Conservation (phyloP, 1,284 basidiomycete species). For the Cutaneotrichosporon sp. region DNA sequence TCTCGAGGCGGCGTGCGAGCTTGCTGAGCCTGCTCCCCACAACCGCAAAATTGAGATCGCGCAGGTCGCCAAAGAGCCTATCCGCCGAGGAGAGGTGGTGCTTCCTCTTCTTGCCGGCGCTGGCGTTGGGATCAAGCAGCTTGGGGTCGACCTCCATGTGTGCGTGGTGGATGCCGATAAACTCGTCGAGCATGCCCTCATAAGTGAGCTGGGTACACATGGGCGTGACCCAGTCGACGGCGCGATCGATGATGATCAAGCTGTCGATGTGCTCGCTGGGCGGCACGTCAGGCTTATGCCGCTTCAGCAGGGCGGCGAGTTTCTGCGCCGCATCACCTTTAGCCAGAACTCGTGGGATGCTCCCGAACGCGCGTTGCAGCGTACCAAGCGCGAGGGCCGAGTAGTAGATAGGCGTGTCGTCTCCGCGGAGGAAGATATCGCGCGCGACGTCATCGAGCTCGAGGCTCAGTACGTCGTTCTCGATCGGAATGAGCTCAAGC, state of each 20-base stretch:
- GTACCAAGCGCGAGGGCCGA: slow-evolving; percentile 82
- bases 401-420: slow-evolving; percentile 85
- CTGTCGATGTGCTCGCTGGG: slow-evolving; percentile 67
- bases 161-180: slow-evolving; percentile 84
- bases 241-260: slow-evolving; percentile 83
- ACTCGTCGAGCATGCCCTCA: slow-evolving; percentile 93
- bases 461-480: slow-evolving; percentile 83
- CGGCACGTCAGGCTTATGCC: slow-evolving; percentile 56
- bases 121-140: slow-evolving; percentile 62
- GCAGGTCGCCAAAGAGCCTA: slow-evolving; percentile 76
- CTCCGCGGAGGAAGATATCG: slow-evolving; percentile 88
- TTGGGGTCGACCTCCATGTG: slow-evolving; percentile 86
- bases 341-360: slow-evolving; percentile 86
- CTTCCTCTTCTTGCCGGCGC: slow-evolving; percentile 72
- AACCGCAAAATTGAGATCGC: slow-evolving; percentile 92
- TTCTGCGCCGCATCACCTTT: slow-evolving; percentile 91
- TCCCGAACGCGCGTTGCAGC: slow-evolving; percentile 81
- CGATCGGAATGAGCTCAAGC: slow-evolving; percentile 88
- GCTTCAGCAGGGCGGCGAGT: slow-evolving; percentile 69
- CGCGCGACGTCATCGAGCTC: slow-evolving; percentile 80
- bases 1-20: slow-evolving; percentile 79
- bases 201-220: slow-evolving; percentile 96
- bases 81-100: slow-evolving; percentile 76
- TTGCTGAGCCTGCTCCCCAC: slow-evolving; percentile 80
- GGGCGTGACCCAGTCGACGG: slow-evolving; percentile 93